Conservation (phyloP, 2,329 filamentous ascomycete species). For the Chaetomium strumarium region DNA sequence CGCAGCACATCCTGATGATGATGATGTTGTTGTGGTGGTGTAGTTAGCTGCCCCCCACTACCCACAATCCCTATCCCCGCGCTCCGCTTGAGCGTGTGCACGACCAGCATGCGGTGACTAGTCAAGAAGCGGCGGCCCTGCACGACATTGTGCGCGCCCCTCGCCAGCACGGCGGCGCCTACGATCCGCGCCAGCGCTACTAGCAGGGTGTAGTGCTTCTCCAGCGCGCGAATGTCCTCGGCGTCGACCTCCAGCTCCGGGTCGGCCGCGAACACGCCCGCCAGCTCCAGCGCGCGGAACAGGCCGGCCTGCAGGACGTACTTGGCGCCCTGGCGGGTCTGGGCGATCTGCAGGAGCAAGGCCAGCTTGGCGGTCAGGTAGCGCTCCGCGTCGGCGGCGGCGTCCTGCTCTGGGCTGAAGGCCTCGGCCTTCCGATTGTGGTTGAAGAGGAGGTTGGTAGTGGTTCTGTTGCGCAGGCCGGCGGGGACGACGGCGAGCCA, state of each 20-base stretch:
- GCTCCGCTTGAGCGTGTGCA: constrained; percentile 84
- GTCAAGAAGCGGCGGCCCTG: constrained; percentile 75
- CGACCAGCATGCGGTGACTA: constrained; percentile 76
- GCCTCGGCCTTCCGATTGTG: not conserved
- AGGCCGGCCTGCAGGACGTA: constrained; percentile 85
- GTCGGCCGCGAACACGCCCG: constrained; percentile 81
- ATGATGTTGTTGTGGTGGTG: no score
- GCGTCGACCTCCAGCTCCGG: constrained; percentile 83
- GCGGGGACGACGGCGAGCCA: constrained; percentile 51
- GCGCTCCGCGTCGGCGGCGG: constrained; percentile 37
- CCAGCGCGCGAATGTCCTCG: constrained; percentile 62
- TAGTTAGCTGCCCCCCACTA: no score
- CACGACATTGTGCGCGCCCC: constrained; percentile 75
- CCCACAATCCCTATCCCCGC: constrained; percentile 61
- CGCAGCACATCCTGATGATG: not conserved
- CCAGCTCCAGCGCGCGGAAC: constrained; percentile 73
- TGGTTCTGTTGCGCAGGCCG: no score
- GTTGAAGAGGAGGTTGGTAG: not conserved
- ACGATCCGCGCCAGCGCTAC: constrained; percentile 76
- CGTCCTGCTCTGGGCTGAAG: constrained; percentile 11
- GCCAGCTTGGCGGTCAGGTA: constrained; percentile 68
- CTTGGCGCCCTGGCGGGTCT: constrained; percentile 77
- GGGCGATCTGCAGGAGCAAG: constrained; percentile 75
- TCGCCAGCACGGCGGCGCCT: constrained; percentile 71
- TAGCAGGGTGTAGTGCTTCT: constrained; percentile 79